phyloP scores from a whole-genome alignment of 1,139 yeast species.

The Ashbya aceris region DNA sequence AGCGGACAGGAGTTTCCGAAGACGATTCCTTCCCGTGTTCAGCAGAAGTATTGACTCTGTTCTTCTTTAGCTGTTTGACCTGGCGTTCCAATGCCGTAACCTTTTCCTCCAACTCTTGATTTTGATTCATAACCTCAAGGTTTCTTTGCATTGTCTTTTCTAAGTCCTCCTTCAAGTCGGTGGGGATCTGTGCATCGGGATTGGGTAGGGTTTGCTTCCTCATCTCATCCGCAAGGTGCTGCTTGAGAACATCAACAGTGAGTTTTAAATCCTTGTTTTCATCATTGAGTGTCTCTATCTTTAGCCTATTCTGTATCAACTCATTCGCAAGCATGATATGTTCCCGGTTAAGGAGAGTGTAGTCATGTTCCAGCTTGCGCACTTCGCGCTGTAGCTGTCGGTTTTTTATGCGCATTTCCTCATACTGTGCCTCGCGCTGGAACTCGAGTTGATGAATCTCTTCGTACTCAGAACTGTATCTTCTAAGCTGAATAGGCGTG shows the following conservation, averaged over 20 bases:
- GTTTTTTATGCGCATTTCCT: slow-evolving; percentile 52
- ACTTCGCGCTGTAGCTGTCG: slow-evolving; percentile 68
- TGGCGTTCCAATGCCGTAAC: slow-evolving; percentile 25
- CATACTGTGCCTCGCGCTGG: slow-evolving; percentile 62
- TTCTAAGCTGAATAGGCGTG: slow-evolving; percentile 58
- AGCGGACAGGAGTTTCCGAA: slow-evolving; percentile 3
- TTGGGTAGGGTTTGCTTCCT: slow-evolving; percentile 24
- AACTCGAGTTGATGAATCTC: slow-evolving; percentile 63
- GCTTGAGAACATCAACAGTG: slow-evolving; percentile 44
- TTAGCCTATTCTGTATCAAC: slow-evolving; percentile 52
- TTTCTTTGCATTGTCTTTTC: slow-evolving; percentile 50
- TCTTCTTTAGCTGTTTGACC: slow-evolving; percentile 18
- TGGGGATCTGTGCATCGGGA: slow-evolving; percentile 30
- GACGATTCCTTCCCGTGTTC: slow-evolving; percentile 1
- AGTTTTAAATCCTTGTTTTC: slow-evolving; percentile 50
- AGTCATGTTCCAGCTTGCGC: slow-evolving; percentile 61
- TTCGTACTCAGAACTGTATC: slow-evolving; percentile 64
- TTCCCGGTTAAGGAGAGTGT: slow-evolving; percentile 64
- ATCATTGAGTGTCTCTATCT: slow-evolving; percentile 55
- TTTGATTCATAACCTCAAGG: slow-evolving; percentile 47
- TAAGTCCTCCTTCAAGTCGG: slow-evolving; percentile 36
- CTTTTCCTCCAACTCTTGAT: slow-evolving; percentile 44
- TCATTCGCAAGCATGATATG: slow-evolving; percentile 74
- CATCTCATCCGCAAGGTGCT: slow-evolving; percentile 27
- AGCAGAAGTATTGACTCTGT: neutral